A percentile compares a stretch with the other conserved stretches of the same genome.
Evolutionary conservation across 176 grass and related monocot species (phyloP).

Genomic region (Aechmea fasciata): DNA sequence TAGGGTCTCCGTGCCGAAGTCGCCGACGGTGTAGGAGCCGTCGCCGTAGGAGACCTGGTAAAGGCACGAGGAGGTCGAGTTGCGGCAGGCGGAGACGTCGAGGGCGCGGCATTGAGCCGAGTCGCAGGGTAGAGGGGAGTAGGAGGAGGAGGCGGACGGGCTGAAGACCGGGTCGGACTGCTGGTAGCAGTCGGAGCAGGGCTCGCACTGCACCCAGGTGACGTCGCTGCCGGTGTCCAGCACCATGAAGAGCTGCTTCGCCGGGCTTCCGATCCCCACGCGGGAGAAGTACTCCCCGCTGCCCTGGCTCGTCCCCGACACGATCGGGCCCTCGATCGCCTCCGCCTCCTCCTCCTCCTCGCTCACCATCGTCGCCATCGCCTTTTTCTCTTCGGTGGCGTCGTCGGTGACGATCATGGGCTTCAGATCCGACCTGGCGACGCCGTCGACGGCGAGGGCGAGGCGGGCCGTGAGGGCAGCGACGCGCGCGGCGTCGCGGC

Average conservation of each 20-base stretch:
- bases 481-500: slow-evolving; percentile 49
- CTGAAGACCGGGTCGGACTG: slow-evolving; percentile 82
- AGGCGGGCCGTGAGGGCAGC: slow-evolving; percentile 34
- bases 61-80: slow-evolving; percentile 47
- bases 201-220: slow-evolving; percentile 88
- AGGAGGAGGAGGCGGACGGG: slow-evolving; percentile 54
- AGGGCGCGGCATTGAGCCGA: slow-evolving; percentile 47
- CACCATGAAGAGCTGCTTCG: slow-evolving; percentile 69
- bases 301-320: slow-evolving; percentile 65
- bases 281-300: slow-evolving; percentile 98
- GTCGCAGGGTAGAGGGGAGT: slow-evolving; percentile 54
- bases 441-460: slow-evolving; percentile 35
- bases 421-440: slow-evolving; percentile 25
- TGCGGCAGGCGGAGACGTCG: slow-evolving; percentile 73
- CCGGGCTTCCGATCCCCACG: slow-evolving; percentile 51
- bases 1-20: slow-evolving; percentile 77
- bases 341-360: slow-evolving; percentile 15
- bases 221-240: slow-evolving; percentile 97
- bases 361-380: background rate
- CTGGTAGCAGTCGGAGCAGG: slow-evolving; percentile 89
- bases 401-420: slow-evolving; percentile 6
- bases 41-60: slow-evolving; percentile 91
- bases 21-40: slow-evolving; percentile 90
- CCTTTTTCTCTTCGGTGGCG: background rate
- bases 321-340: slow-evolving; percentile 63